Evolutionary conservation across 2,329 filamentous ascomycete genomes (phyloP).

Genomic region (Penicillium hesseltinei): DNA sequence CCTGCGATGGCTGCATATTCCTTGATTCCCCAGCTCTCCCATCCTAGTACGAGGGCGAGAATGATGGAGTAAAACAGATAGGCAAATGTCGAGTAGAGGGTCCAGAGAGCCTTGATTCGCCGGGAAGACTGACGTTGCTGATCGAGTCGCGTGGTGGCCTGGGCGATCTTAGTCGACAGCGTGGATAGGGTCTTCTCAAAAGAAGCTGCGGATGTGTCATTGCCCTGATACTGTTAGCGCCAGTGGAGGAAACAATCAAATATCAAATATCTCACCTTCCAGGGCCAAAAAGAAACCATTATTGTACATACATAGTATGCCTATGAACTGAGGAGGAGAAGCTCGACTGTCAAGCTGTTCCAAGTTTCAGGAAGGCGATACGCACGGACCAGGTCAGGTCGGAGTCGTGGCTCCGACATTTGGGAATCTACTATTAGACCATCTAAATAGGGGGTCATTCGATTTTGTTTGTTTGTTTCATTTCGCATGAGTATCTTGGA

Average conservation of each 20-base stretch:
- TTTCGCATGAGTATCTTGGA: background rate
- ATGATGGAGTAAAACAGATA: constrained; percentile 87
- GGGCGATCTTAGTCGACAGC: constrained; percentile 77
- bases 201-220: constrained; percentile 77
- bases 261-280: constrained; percentile 58
- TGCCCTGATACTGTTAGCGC: constrained; percentile 48
- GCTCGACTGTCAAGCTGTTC: background rate
- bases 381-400: constrained; percentile 5
- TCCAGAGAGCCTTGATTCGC: constrained; percentile 80
- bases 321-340: background rate
- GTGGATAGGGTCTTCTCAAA: constrained; percentile 89
- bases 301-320: constrained; percentile 2
- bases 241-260: background rate
- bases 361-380: background rate
- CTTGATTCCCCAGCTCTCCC: constrained; percentile 68
- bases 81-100: constrained; percentile 83
- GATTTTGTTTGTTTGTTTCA: background rate
- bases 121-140: constrained; percentile 68
- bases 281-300: constrained; percentile 87
- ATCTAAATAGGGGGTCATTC: background rate
- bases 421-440: background rate
- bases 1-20: constrained; percentile 79
- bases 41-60: constrained; percentile 78
- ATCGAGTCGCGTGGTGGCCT: constrained; percentile 71
- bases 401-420: background rate